Evolutionary conservation across 139 green algal genomes (phyloP).

Genomic region (Chlorella sp.): DNA sequence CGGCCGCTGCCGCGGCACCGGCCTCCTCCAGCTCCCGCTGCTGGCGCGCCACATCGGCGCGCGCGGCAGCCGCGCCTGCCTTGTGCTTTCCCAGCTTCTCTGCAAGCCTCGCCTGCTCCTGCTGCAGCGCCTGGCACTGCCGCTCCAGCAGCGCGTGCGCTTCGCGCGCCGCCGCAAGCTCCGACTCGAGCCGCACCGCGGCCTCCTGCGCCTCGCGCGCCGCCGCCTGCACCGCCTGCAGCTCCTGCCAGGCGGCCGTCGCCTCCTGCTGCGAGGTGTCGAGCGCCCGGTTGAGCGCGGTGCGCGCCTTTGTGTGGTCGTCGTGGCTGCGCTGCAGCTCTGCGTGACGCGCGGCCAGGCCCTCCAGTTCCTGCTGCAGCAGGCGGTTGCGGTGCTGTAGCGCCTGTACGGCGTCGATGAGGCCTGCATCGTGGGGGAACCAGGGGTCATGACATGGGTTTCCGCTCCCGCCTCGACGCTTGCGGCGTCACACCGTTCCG

Average conservation of each 20-base stretch:
- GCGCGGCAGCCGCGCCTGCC: neutral
- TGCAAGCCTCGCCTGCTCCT: neutral
- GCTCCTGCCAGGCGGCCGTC: neutral
- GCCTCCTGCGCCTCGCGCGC: neutral
- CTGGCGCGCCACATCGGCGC: neutral
- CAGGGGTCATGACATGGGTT: too few relatives aligned
- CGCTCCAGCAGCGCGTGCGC: neutral
- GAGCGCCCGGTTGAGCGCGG: too few relatives aligned
- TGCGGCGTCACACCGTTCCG: too few relatives aligned
- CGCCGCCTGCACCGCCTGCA: neutral
- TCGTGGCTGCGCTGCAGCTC: constrained; percentile 13
- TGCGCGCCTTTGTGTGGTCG: neutral
- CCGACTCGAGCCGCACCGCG: neutral
- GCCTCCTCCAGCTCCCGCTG: neutral
- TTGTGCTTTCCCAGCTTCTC: constrained; percentile 1
- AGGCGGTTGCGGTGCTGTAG: constrained; percentile 35
- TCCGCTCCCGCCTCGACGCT: too few relatives aligned
- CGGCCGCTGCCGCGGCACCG: neutral
- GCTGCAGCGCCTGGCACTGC: neutral
- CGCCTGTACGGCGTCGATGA: constrained; percentile 43
- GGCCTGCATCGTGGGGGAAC: too few relatives aligned
- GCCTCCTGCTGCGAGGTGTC: neutral
- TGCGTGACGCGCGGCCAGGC: neutral
- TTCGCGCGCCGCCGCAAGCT: neutral
- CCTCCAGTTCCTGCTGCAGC: constrained; percentile 26